Evolutionary conservation across 2,329 filamentous ascomycete genomes (phyloP).

Genomic region (Aspergillus luchuensis): DNA sequence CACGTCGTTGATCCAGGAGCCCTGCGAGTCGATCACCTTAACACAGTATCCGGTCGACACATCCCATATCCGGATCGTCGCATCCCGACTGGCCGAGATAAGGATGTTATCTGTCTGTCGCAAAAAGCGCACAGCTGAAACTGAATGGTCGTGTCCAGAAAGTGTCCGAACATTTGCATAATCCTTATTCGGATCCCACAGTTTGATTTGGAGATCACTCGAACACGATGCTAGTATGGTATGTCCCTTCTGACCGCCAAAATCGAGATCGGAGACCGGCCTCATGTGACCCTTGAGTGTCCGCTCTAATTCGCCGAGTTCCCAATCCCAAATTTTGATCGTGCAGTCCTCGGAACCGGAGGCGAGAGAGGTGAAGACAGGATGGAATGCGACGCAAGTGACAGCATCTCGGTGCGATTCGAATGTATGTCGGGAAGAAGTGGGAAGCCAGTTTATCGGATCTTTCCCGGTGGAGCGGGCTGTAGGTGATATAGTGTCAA

Average conservation of each 20-base stretch:
- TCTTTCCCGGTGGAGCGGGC: slow-evolving; percentile 18
- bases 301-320: slow-evolving; percentile 81
- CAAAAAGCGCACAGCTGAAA: slow-evolving; percentile 84
- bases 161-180: slow-evolving; percentile 93
- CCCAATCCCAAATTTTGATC: slow-evolving; percentile 98
- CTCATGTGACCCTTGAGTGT: slow-evolving; percentile 90
- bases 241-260: slow-evolving; percentile 76
- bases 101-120: slow-evolving; percentile 76
- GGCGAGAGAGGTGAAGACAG: slow-evolving; percentile 84
- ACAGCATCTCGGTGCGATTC: slow-evolving; percentile 82
- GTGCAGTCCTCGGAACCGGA: slow-evolving; percentile 89
- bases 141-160: slow-evolving; percentile 86
- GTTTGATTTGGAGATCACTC: slow-evolving; percentile 86
- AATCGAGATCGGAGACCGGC: slow-evolving; percentile 83
- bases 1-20: slow-evolving; percentile 85
- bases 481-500: slow-evolving; percentile 15
- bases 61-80: slow-evolving; percentile 85
- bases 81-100: slow-evolving; percentile 82
- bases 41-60: slow-evolving; percentile 88
- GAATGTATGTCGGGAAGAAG: slow-evolving; percentile 65
- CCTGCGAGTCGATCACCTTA: slow-evolving; percentile 78
- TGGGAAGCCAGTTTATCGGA: slow-evolving; percentile 27
- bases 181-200: slow-evolving; percentile 88
- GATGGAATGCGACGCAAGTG: slow-evolving; percentile 88
- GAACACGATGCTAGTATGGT: slow-evolving; percentile 80